phyloP scores from a whole-genome alignment of 1,139 yeast species.

The Nakaseomyces delphensis region DNA sequence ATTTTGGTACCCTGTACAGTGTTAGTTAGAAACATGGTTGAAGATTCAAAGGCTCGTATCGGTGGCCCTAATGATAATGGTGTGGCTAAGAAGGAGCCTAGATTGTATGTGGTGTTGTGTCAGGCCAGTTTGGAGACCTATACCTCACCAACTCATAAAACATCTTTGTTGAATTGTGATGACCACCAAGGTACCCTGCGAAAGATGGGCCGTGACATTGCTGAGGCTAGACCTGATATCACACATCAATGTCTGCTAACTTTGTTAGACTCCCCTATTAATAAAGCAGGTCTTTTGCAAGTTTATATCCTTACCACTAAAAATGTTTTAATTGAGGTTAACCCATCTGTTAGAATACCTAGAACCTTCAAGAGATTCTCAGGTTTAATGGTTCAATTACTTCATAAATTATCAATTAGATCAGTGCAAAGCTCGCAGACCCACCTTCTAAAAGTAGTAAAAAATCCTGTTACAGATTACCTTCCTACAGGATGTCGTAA shows the following conservation, averaged over 20 bases:
- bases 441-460: constrained; percentile 83
- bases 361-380: constrained; percentile 96
- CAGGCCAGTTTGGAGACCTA: constrained; percentile 95
- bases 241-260: constrained; percentile 94
- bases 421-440: constrained; percentile 86
- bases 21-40: constrained; percentile 35
- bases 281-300: constrained; percentile 93
- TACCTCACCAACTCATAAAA: constrained; percentile 70
- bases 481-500: constrained; percentile 93
- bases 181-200: constrained; percentile 94
- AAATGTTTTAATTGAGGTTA: constrained; percentile 89
- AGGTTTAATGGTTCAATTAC: constrained; percentile 92
- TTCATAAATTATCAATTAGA: constrained; percentile 85
- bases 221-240: constrained; percentile 97
- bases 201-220: constrained; percentile 94
- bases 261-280: constrained; percentile 87
- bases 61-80: constrained; percentile 76
- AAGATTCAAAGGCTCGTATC: constrained; percentile 52
- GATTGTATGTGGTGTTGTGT: constrained; percentile 84
- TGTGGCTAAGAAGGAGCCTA: constrained; percentile 69
- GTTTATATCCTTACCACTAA: constrained; percentile 94
- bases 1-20: not conserved
- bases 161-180: constrained; percentile 88
- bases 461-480: constrained; percentile 94
- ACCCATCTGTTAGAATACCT: constrained; percentile 94